Evolutionary conservation across 2,329 filamentous ascomycete species (phyloP), one percentile per base, ranked within the genome.

Genomic region (Phoma sp.): DNA sequence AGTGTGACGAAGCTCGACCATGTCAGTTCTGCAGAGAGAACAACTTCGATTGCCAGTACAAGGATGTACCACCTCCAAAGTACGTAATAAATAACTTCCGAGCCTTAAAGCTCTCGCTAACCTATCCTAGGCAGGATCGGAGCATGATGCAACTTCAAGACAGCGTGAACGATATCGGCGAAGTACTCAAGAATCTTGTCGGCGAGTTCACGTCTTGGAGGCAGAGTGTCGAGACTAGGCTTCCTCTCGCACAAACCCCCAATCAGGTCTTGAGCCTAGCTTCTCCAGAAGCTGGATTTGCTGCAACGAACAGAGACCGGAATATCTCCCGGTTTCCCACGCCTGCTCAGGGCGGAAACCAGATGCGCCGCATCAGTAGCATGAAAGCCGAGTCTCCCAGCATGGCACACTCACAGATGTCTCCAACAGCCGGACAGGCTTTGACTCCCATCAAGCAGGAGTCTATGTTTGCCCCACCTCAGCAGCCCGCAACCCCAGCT

Each of bases 51-150:
- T 99, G 95, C 78, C 88, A 90, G 74, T 98, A 97, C 74, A 87
- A 93, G 61, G 93, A 97, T 69, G 89, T 95, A 5, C 89, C 91
- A 22, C 91, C 91, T 13, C 95, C 96, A 70, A 93, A 96, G 90
- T 96, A 82, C 73, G 89, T 60, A 45, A 18, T 18, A 40, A 32
- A 43, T 18, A 13, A 33, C 13, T 9, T 22, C 18, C 39, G 37
- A 50, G 41, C 27, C 27, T 29, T 29, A 29, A 29, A 32, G 11
- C 27, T 32, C 23, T 41, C 37, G 46, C 62, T 70, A 55, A 69
- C 69, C 57, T 14, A 56, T 42, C 39, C 42, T 52, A 73, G 72
- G 49, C 75, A 82, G 74, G 75, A 82, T 66, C 64, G 80, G 71
- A 82, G 80, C 61, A 77, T 80, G 67, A 77, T 79, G 63, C 77